Evolutionary conservation across 2,329 filamentous ascomycete genomes (phyloP), one percentile per base, ranked within the genome.

Genomic region (Tolypocladium sp.): DNA sequence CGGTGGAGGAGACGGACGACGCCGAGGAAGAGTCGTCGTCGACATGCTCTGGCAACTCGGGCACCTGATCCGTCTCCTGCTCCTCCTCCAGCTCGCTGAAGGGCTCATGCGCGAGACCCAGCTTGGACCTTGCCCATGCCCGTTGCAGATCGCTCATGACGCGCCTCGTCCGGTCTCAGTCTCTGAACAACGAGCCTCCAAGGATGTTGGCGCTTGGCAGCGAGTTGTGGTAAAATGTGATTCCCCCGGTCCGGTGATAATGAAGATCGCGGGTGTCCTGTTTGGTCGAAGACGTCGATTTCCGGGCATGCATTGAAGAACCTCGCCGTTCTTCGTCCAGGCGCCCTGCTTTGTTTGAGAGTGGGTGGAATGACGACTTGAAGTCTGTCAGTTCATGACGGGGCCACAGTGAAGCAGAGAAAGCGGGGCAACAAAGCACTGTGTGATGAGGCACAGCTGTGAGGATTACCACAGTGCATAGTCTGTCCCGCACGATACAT

Each of bases 1-100:
- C 92, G 4, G 92, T 91, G 1, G 92, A 97, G 4, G 92, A 96
- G 42, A 91, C 87, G n/a, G 92, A 96, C 0, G 74, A 96, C 17
- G 90, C 84, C 10, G 85, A 88, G 1, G 86, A 90, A 17, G 86
- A 89, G 70, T 90, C 87, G 66, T 90, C 82, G 57, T 77, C 79
- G 49, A 73, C 70, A 57, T 77, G 68, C 59, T 77, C 74, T 9
- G 72, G 74, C 58, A 81, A 66, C 63, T 82, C 79, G 33, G 75
- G 67, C 57, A 79, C 71, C 62, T 82, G 77, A 62, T 76, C 73
- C 49, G 64, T 67, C 58, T 80, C 78, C 57, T 64, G 67, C 59
- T 80, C 79, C 58, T 81, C 75, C 35, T 84, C 81, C 58, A 73
- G 71, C 66, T 84, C 82, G 62, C 79, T 74, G 61, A 84, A 79